Conservation (phyloP, 768 basidiomycete genomes). For the Suillus paluster region DNA sequence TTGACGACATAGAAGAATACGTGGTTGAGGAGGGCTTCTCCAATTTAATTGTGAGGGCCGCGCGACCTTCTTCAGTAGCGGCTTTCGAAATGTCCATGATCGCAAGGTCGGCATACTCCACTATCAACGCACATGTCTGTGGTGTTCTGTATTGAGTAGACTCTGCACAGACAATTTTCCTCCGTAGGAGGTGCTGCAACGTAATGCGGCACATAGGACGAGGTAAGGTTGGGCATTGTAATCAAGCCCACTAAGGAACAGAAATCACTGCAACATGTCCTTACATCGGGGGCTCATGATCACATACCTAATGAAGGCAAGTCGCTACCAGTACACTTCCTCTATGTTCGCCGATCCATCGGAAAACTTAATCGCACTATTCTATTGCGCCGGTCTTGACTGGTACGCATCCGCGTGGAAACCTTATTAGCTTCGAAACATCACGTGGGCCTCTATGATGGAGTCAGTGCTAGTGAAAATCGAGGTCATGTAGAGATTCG, state of each 20-base stretch:
- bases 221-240: conserved; percentile 33
- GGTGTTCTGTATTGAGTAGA: neutral
- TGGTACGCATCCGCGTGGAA: neutral
- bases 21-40: conserved; percentile 48
- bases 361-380: neutral
- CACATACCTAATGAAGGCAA: neutral
- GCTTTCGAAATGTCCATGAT: conserved; percentile 54
- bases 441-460: neutral
- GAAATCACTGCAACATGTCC: neutral
- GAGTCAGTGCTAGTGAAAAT: neutral
- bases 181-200: conserved; percentile 38
- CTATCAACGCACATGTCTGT: conserved; percentile 33
- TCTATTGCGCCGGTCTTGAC: neutral
- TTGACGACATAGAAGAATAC: conserved; percentile 48
- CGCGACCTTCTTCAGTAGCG: conserved; percentile 41
- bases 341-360: no score
- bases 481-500: neutral
- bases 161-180: conserved; percentile 36
- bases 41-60: conserved; percentile 43
- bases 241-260: neutral
- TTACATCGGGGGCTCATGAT: neutral
- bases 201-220: conserved; percentile 43
- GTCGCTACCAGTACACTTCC: neutral
- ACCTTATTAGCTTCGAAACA: neutral
- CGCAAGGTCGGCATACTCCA: conserved; percentile 55